phyloP scores from a whole-genome alignment of 2,329 filamentous ascomycete species.

The Talaromyces piceae region DNA sequence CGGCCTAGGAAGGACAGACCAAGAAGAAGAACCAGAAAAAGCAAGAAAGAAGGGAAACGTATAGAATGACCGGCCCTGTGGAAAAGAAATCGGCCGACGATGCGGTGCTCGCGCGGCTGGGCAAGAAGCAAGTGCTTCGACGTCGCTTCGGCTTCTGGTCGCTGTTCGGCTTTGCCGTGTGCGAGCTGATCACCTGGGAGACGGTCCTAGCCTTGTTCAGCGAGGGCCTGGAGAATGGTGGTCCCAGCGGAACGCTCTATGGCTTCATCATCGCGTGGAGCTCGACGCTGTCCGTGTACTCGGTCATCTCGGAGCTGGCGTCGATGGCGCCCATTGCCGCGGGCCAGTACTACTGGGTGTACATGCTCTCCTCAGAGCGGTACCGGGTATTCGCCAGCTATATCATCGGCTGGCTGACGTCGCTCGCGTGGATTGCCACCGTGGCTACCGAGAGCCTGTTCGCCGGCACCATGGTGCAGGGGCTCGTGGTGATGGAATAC shows the following conservation, averaged over 20 bases:
- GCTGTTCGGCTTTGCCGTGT: slow-evolving; percentile 39
- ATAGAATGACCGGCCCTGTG: slow-evolving; percentile 7
- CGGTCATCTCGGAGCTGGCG: slow-evolving; percentile 40
- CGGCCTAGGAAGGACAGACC: background rate
- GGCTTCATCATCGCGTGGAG: slow-evolving; percentile 47
- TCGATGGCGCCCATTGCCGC: slow-evolving; percentile 42
- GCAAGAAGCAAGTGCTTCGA: slow-evolving; percentile 41
- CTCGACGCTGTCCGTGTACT: slow-evolving; percentile 42
- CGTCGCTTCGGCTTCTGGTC: slow-evolving; percentile 38
- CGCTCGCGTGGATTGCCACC: slow-evolving; percentile 38
- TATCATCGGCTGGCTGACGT: slow-evolving; percentile 38
- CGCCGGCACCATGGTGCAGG: slow-evolving; percentile 40
- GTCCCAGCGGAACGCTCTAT: slow-evolving; percentile 44
- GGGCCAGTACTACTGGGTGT: slow-evolving; percentile 42
- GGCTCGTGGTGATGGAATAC: slow-evolving; percentile 38
- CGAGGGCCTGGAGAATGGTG: slow-evolving; percentile 38
- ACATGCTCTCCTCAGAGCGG: slow-evolving; percentile 36
- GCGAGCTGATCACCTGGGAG: slow-evolving; percentile 41
- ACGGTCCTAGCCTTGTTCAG: slow-evolving; percentile 39
- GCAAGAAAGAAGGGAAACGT: background rate
- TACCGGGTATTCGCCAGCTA: slow-evolving; percentile 38
- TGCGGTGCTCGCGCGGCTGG: slow-evolving; percentile 34
- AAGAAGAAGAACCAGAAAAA: background rate
- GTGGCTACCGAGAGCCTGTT: slow-evolving; percentile 38
- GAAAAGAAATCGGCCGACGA: slow-evolving; percentile 23